Percentiles rank a stretch among this genome's conserved stretches.
phyloP scores from a whole-genome alignment of 148 eudicot genomes.

The Fallopia convolvulus region DNA sequence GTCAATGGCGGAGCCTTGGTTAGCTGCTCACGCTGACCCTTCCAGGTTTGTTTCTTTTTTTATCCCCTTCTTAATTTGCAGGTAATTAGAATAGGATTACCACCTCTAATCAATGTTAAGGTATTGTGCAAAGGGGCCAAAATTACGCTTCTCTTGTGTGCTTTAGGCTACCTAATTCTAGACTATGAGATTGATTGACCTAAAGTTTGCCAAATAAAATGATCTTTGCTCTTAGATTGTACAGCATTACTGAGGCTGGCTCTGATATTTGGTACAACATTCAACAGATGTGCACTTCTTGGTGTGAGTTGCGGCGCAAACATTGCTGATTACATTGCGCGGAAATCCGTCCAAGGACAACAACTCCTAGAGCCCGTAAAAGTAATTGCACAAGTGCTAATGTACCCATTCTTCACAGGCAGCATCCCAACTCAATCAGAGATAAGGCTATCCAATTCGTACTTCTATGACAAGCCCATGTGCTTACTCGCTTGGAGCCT shows the following conservation, averaged over 20 bases:
- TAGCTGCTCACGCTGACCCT: slow-evolving; percentile 92
- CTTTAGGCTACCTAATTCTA: too few relatives aligned
- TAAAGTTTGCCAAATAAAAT: too few relatives aligned
- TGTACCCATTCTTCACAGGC: slow-evolving; percentile 94
- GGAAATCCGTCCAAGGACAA: slow-evolving; percentile 67
- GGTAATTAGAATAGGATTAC: too few relatives aligned
- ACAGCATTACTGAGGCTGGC: not conserved
- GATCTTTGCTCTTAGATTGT: too few relatives aligned
- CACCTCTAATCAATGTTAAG: too few relatives aligned
- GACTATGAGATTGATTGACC: too few relatives aligned
- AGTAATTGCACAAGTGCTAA: slow-evolving; percentile 84
- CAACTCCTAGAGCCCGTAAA: slow-evolving; percentile 71
- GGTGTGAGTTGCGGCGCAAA: slow-evolving; percentile 93
- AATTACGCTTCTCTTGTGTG: too few relatives aligned
- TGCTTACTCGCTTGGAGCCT: slow-evolving; percentile 86
- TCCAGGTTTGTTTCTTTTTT: slow-evolving; percentile 43
- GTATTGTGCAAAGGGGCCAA: too few relatives aligned
- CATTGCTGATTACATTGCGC: slow-evolving; percentile 77
- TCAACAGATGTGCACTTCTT: slow-evolving; percentile 74
- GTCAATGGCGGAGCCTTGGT: slow-evolving; percentile 92
- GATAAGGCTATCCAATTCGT: slow-evolving; percentile 78
- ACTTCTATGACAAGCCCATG: slow-evolving; percentile 89
- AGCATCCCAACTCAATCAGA: slow-evolving; percentile 81
- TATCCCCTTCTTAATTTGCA: too few relatives aligned
- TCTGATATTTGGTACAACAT: not conserved